A percentile compares a stretch with the other conserved stretches of the same genome.
Conservation (phyloP, 2,329 filamentous ascomycete genomes). For the Pyrenophora graminea region DNA sequence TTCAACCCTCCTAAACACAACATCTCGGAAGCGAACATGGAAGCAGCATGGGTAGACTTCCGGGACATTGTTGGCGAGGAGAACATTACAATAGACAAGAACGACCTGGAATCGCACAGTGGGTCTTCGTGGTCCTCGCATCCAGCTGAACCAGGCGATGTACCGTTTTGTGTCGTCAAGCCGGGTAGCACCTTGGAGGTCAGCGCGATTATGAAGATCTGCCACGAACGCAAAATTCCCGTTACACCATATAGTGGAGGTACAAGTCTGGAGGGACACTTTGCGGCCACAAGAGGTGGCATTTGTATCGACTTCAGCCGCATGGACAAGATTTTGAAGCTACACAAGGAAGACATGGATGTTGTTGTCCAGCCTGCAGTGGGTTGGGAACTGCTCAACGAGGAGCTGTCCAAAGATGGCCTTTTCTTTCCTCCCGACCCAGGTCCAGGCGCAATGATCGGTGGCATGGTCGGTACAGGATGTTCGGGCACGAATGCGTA, state of each 20-base stretch:
- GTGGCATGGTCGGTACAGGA: conserved; percentile 81
- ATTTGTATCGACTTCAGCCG: conserved; percentile 83
- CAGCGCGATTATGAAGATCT: conserved; percentile 84
- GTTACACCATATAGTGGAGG: conserved; percentile 87
- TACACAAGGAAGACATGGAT: conserved; percentile 72
- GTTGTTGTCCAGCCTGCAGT: conserved; percentile 68
- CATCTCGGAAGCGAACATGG: conserved; percentile 60
- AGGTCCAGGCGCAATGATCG: conserved; percentile 89
- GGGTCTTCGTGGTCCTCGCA: conserved; percentile 68
- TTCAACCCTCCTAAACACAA: conserved; percentile 59
- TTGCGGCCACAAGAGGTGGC: conserved; percentile 78
- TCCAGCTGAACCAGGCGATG: conserved; percentile 47
- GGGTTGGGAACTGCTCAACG: conserved; percentile 85
- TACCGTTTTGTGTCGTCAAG: conserved; percentile 69
- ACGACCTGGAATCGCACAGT: conserved; percentile 61
- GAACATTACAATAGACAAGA: conserved; percentile 62
- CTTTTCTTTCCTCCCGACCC: conserved; percentile 93
- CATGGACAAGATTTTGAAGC: conserved; percentile 78
- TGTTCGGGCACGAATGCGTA: conserved; percentile 86
- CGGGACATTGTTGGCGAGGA: conserved; percentile 64
- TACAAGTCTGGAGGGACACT: conserved; percentile 88
- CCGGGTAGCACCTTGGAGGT: conserved; percentile 81
- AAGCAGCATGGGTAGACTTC: conserved; percentile 68
- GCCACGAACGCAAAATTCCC: conserved; percentile 77
- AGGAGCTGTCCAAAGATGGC: conserved; percentile 69